Percentiles rank a stretch among this genome's conserved stretches.
Conservation (phyloP, 176 grass and related monocot species). For the Zea luxurians region DNA sequence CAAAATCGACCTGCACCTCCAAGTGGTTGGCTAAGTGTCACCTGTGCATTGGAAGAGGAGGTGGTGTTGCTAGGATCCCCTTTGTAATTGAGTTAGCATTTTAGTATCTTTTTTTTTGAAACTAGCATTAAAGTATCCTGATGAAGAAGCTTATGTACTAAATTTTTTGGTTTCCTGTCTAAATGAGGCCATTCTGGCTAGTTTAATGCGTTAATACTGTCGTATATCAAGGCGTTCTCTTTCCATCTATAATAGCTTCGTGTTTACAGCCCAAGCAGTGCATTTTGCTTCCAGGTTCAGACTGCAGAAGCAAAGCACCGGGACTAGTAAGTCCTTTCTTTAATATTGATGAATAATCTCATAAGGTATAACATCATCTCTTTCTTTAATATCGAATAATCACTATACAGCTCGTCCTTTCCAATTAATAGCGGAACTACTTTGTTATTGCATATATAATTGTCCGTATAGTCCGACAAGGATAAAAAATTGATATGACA, state of each 20-base stretch:
- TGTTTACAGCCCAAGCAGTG: neutral
- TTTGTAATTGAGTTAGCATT: slow-evolving; percentile 37
- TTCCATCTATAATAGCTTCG: neutral
- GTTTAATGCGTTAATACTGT: slow-evolving; percentile 2
- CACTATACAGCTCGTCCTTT: neutral
- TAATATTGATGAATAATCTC: no score
- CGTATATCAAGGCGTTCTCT: slow-evolving; percentile 4
- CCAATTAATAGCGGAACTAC: neutral
- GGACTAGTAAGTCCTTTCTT: no score
- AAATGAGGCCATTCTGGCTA: slow-evolving; percentile 43
- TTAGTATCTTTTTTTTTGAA: neutral
- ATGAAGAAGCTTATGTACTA: slow-evolving; percentile 36
- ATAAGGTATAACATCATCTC: no score
- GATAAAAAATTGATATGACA: no score
- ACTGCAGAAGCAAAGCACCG: neutral
- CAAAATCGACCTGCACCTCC: no score
- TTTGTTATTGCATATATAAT: no score
- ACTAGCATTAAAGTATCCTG: neutral
- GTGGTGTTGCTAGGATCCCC: neutral
- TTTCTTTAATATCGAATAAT: no score
- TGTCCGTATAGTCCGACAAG: no score
- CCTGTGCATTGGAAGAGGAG: no score
- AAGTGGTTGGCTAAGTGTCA: no score
- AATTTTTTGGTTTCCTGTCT: slow-evolving; percentile 20
- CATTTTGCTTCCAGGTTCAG: neutral